These are phyloP conservation scores for Lasiosphaeria hispida DNA, from an alignment of 495 filamentous ascomycete species.

Conservation along the genomic window DNA sequence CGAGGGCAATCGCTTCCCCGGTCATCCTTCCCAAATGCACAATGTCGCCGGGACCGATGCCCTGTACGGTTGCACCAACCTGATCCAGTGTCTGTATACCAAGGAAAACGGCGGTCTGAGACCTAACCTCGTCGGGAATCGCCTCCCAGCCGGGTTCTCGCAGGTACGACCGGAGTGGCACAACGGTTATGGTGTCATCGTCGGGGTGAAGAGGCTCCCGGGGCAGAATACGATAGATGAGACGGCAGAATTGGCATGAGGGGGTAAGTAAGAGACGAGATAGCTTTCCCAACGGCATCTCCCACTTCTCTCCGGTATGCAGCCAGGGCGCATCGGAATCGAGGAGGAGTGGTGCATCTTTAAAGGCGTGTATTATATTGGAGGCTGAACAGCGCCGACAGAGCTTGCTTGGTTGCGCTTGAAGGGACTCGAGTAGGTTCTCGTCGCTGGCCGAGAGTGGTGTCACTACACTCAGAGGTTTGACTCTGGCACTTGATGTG, in stretches of 20 bases:
- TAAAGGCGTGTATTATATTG: slow-evolving; percentile 5
- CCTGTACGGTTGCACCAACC: not conserved
- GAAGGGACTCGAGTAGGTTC: not conserved
- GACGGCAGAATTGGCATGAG: slow-evolving; percentile 17
- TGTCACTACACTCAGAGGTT: not conserved
- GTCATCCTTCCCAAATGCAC: not conserved
- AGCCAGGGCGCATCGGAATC: not conserved
- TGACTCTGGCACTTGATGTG: not conserved
- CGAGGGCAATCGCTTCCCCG: slow-evolving; percentile 11
- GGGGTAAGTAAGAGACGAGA: slow-evolving; percentile 7
- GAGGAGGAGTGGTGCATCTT: not conserved
- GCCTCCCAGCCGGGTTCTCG: slow-evolving; percentile 12
- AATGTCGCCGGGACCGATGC: not conserved
- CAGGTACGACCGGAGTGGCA: slow-evolving; percentile 10
- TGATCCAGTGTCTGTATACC: not conserved
- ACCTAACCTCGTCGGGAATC: not conserved
- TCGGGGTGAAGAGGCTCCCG: not conserved
- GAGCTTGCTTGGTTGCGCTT: slow-evolving; percentile 3
- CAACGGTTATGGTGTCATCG: slow-evolving; percentile 3
- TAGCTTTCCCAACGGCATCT: slow-evolving; percentile 8
- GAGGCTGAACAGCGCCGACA: slow-evolving; percentile 16
- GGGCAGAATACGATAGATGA: slow-evolving; percentile 24
- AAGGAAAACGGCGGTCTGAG: not conserved
- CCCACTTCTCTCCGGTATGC: not conserved
- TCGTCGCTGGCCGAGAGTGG: slow-evolving; percentile 7